Conservation (phyloP, 2,329 filamentous ascomycete species). For the Aulographum hederae region DNA sequence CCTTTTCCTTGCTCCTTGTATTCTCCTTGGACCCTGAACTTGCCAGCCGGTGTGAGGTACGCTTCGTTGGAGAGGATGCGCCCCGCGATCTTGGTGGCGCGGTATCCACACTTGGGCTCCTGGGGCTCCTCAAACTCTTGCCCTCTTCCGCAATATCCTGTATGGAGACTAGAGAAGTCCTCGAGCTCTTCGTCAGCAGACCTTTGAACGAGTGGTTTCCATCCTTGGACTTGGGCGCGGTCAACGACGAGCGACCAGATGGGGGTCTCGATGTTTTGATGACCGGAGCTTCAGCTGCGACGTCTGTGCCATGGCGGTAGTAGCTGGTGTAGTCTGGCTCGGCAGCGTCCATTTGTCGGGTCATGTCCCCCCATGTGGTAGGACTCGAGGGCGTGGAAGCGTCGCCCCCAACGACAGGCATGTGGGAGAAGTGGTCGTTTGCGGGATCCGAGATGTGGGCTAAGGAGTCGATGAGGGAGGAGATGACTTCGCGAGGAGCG, state of each 20-base stretch:
- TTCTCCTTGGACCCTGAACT: no score
- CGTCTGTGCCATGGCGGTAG: no score
- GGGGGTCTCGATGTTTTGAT: constrained; percentile 69
- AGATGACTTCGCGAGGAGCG: constrained; percentile 44
- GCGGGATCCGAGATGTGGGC: constrained; percentile 44
- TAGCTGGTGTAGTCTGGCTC: constrained; percentile 21
- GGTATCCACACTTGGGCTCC: no score
- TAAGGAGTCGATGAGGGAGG: constrained; percentile 42
- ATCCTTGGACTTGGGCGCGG: constrained; percentile 36
- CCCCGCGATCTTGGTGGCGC: no score
- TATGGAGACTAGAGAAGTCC: neutral
- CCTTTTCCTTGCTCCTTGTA: constrained; percentile 1
- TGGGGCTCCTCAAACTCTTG: no score
- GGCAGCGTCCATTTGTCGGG: constrained; percentile 1
- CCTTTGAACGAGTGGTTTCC: neutral
- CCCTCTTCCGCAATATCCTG: no score
- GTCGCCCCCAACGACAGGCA: constrained; percentile 16
- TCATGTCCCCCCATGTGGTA: constrained; percentile 5
- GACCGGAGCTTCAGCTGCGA: constrained; percentile 47
- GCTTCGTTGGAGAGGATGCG: no score
- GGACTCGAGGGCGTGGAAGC: constrained; percentile 13
- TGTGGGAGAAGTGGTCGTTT: constrained; percentile 46
- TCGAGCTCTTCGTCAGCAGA: neutral
- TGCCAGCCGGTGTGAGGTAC: no score
- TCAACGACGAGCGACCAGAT: constrained; percentile 54